These are phyloP conservation scores for Debaryomyces prosopidis DNA, from an alignment of 805 yeast species.

Conservation along the genomic window DNA sequence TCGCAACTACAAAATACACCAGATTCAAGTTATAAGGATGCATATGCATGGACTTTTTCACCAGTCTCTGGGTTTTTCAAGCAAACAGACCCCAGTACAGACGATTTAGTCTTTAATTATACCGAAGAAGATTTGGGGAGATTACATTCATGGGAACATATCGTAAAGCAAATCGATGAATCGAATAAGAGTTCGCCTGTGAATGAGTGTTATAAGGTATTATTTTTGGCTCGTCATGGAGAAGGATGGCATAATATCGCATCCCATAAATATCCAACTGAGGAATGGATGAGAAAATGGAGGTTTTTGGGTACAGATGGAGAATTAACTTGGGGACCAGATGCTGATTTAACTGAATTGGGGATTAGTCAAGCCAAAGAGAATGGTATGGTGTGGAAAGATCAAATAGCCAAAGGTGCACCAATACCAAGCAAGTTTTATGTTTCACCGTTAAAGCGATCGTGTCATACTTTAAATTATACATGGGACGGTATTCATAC, in stretches of 20 bases:
- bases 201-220: slow-evolving; percentile 43
- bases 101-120: slow-evolving; percentile 44
- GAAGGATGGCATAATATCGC: slow-evolving; percentile 64
- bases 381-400: slow-evolving; percentile 41
- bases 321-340: slow-evolving; percentile 54
- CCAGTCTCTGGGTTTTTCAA: slow-evolving; percentile 48
- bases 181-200: slow-evolving; percentile 31
- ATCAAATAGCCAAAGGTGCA: slow-evolving; percentile 43
- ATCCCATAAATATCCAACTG: slow-evolving; percentile 49
- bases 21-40: slow-evolving; percentile 19
- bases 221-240: slow-evolving; percentile 63
- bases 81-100: slow-evolving; percentile 40
- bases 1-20: slow-evolving; percentile 8
- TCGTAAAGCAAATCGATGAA: slow-evolving; percentile 24
- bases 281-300: slow-evolving; percentile 57
- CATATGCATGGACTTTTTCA: slow-evolving; percentile 42
- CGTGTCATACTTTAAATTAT: slow-evolving; percentile 49
- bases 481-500: slow-evolving; percentile 45
- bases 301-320: slow-evolving; percentile 52
- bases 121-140: slow-evolving; percentile 43
- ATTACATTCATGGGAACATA: slow-evolving; percentile 36
- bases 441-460: slow-evolving; percentile 61
- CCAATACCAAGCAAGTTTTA: slow-evolving; percentile 54
- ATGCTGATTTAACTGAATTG: slow-evolving; percentile 53
- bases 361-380: slow-evolving; percentile 56